Conservation (phyloP, 2,329 filamentous ascomycete genomes). For the Stromatinia cepivora region DNA sequence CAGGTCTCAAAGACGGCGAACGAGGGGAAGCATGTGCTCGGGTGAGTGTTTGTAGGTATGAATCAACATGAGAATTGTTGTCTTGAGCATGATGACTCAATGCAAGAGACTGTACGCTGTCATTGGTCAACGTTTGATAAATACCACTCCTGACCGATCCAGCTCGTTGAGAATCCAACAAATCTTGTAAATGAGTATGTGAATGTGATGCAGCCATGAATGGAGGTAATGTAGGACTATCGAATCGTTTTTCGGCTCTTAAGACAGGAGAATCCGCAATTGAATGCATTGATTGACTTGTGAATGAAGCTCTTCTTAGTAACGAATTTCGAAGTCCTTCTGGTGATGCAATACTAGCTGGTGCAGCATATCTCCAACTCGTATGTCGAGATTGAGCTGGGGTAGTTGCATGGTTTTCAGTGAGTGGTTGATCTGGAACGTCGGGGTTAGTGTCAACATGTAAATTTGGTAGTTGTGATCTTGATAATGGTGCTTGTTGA, state of each 20-base stretch:
- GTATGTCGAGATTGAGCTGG: slow-evolving; percentile 38
- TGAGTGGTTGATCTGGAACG: slow-evolving; percentile 36
- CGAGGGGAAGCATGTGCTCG: slow-evolving; percentile 34
- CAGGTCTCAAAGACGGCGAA: slow-evolving; percentile 38
- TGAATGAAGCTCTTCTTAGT: slow-evolving; percentile 51
- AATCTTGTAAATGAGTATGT: slow-evolving; percentile 59
- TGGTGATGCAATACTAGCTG: slow-evolving; percentile 45
- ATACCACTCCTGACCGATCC: slow-evolving; percentile 54
- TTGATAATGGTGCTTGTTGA: slow-evolving; percentile 24
- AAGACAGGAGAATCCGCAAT: slow-evolving; percentile 46
- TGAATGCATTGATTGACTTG: slow-evolving; percentile 50
- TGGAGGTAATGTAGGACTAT: slow-evolving; percentile 65
- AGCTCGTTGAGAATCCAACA: slow-evolving; percentile 58
- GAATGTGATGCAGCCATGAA: slow-evolving; percentile 50
- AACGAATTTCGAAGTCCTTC: slow-evolving; percentile 44
- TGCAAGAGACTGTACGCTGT: slow-evolving; percentile 51
- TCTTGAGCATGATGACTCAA: slow-evolving; percentile 35
- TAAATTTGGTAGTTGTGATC: slow-evolving; percentile 22
- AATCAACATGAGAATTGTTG: slow-evolving; percentile 33
- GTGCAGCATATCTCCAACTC: slow-evolving; percentile 57
- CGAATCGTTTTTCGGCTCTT: slow-evolving; percentile 40
- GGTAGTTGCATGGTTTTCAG: slow-evolving; percentile 32
- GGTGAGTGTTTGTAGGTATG: slow-evolving; percentile 36
- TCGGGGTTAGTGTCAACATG: slow-evolving; percentile 34
- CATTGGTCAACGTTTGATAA: slow-evolving; percentile 56